These are phyloP conservation scores for Aspergillus uvarum DNA, from an alignment of 2,329 filamentous ascomycete genomes.

Conservation along the genomic window DNA sequence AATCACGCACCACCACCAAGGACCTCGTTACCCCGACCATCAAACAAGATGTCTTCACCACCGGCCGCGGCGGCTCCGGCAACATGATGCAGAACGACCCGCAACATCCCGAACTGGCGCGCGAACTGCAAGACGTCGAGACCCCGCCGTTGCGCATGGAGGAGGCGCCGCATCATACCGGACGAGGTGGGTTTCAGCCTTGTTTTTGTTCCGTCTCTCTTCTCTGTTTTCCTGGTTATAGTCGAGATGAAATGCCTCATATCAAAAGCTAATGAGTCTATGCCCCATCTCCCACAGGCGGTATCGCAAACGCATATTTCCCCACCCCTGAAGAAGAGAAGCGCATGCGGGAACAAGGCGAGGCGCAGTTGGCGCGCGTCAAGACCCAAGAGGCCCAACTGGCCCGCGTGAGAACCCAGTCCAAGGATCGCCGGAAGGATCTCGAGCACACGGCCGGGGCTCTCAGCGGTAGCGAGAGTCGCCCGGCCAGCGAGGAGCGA, in stretches of 20 bases:
- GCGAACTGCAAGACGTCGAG: constrained; percentile 79
- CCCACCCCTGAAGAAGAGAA: constrained; percentile 27
- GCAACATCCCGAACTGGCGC: constrained; percentile 63
- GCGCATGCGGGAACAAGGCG: constrained; percentile 34
- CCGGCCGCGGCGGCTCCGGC: constrained; percentile 81
- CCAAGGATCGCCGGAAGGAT: constrained; percentile 19
- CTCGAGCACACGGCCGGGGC: constrained; percentile 12
- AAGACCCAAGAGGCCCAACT: constrained; percentile 33
- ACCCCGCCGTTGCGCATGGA: constrained; percentile 45
- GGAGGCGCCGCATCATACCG: constrained; percentile 43
- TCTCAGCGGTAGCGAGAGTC: not conserved
- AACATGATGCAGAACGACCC: constrained; percentile 83
- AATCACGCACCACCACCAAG: constrained; percentile 51
- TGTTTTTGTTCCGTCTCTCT: not conserved
- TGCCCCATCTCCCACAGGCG: constrained; percentile 23
- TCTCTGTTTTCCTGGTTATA: too few relatives aligned
- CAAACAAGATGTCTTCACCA: constrained; percentile 81
- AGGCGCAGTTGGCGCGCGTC: constrained; percentile 33
- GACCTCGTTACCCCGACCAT: constrained; percentile 81
- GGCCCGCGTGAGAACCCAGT: constrained; percentile 29
- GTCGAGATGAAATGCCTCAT: not conserved
- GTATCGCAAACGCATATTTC: constrained; percentile 38
- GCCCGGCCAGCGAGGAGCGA: not conserved
- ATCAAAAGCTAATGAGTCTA: constrained; percentile 1
- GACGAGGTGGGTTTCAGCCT: constrained; percentile 38